A percentile compares a stretch with the other conserved stretches of the same genome.
Evolutionary conservation across 1,139 yeast species (phyloP).

Genomic region (Candida anutae): DNA sequence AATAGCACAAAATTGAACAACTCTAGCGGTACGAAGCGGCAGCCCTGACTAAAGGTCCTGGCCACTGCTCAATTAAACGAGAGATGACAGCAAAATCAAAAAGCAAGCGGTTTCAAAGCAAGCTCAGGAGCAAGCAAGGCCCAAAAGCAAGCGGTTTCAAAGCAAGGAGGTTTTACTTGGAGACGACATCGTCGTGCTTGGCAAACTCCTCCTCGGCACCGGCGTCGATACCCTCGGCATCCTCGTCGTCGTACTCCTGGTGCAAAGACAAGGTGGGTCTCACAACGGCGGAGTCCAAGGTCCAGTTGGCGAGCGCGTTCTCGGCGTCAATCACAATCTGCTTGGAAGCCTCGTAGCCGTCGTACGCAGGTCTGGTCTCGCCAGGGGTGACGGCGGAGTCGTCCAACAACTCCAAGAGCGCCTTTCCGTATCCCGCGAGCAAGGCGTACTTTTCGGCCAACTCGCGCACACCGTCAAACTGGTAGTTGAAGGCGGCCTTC

Average conservation of each 20-base stretch:
- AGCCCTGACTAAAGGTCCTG: no score
- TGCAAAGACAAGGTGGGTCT: constrained; percentile 90
- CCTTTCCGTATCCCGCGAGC: constrained; percentile 98
- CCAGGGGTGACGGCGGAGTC: constrained; percentile 98
- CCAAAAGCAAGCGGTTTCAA: no score
- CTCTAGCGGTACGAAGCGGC: no score
- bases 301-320: constrained; percentile 93
- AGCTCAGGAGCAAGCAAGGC: no score
- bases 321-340: constrained; percentile 97
- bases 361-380: constrained; percentile 97
- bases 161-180: no score
- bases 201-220: constrained; percentile 40
- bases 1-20: no score
- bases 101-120: no score
- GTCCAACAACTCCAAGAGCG: constrained; percentile 88
- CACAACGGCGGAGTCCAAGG: constrained; percentile 89
- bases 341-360: constrained; percentile 96
- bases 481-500: constrained; percentile 95
- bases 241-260: constrained; percentile 54
- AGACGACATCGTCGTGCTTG: constrained; percentile 29
- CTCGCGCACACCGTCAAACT: constrained; percentile 93
- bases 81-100: no score
- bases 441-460: constrained; percentile 93
- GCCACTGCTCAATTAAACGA: no score
- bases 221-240: constrained; percentile 36